phyloP scores from a whole-genome alignment of 257 asterid genomes.

The Solanum chiquidenum region DNA sequence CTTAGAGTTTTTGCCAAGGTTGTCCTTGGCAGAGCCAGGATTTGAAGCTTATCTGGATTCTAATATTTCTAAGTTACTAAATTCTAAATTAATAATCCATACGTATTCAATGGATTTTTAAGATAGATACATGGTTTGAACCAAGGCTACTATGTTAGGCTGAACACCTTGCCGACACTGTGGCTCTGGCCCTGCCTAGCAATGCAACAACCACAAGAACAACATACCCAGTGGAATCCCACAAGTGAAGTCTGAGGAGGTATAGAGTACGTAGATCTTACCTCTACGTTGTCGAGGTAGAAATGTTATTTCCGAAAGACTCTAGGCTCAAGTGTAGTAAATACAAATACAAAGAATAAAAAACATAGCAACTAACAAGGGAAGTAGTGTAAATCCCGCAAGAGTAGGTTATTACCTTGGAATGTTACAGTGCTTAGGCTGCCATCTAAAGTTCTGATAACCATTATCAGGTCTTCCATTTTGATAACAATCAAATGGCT shows the following conservation, averaged over 20 bases:
- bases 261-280: too few relatives aligned
- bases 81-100: neutral
- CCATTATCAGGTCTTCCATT: constrained; percentile 68
- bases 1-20: neutral
- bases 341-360: too few relatives aligned
- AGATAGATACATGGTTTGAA: neutral
- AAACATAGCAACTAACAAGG: too few relatives aligned
- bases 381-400: too few relatives aligned
- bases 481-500: constrained; percentile 67
- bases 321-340: too few relatives aligned
- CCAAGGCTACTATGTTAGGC: neutral
- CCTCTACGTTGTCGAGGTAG: too few relatives aligned
- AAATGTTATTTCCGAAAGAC: too few relatives aligned
- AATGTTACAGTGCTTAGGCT: constrained; percentile 61
- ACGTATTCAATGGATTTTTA: neutral
- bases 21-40: neutral
- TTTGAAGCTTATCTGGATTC: neutral
- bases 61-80: neutral
- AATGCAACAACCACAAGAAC: neutral
- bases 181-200: neutral
- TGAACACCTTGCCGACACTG: neutral
- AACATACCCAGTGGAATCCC: too few relatives aligned
- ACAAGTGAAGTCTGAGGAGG: too few relatives aligned
- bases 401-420: constrained; percentile 43
- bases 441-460: constrained; percentile 79